Evolutionary conservation across 208 protist genomes (phyloP).

Genomic region (Trypanosoma mega): DNA sequence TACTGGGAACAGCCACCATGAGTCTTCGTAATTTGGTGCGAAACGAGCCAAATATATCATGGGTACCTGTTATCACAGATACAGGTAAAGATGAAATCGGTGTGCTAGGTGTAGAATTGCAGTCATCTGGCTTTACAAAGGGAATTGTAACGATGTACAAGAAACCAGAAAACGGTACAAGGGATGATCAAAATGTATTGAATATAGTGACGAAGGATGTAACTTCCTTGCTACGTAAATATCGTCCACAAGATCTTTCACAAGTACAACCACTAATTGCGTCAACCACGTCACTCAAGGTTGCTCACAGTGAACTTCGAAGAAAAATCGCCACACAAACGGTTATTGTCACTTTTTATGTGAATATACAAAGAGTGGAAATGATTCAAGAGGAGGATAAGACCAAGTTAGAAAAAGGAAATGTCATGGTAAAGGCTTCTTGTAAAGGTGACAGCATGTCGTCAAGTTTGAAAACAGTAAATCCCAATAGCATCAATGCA

Average conservation of each 20-base stretch:
- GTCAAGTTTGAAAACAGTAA: conserved; percentile 36
- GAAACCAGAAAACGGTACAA: conserved; percentile 10
- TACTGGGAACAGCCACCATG: conserved; percentile 52
- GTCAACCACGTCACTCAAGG: conserved; percentile 45
- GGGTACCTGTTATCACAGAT: conserved; percentile 53
- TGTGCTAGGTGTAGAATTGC: conserved; percentile 59
- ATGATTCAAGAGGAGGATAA: conserved; percentile 36
- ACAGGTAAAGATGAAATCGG: conserved; percentile 26
- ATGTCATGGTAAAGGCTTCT: conserved; percentile 40
- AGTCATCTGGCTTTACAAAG: conserved; percentile 69
- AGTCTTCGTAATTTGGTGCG: conserved; percentile 52
- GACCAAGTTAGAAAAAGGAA: conserved; percentile 35
- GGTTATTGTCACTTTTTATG: conserved; percentile 65
- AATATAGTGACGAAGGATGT: conserved; percentile 69
- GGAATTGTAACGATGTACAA: conserved; percentile 48
- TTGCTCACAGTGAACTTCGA: conserved; percentile 68
- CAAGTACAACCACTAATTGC: conserved; percentile 75
- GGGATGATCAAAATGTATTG: not conserved
- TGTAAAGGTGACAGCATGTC: conserved; percentile 44
- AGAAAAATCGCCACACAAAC: conserved; percentile 36
- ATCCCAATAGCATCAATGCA: conserved; percentile 26
- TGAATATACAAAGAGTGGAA: conserved; percentile 61
- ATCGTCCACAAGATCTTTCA: conserved; percentile 42
- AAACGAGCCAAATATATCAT: conserved; percentile 64
- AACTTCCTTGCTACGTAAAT: conserved; percentile 68